phyloP scores from a whole-genome alignment of 495 filamentous ascomycete species.

The Apodospora peruviana region DNA sequence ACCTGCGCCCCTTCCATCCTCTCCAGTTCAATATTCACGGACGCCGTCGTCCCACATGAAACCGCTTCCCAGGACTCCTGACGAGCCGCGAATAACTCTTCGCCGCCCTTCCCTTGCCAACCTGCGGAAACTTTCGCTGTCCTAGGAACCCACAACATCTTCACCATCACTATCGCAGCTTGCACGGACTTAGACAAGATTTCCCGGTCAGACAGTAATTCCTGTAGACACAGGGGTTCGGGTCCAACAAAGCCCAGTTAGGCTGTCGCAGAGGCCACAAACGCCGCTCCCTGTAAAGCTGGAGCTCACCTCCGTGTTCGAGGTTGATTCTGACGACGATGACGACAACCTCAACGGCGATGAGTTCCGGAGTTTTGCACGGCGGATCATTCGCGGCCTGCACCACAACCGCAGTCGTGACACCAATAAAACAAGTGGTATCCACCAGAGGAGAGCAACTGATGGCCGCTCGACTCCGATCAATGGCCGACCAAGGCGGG shows the following conservation, averaged over 20 bases:
- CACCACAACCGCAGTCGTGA: background rate
- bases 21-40: background rate
- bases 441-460: background rate
- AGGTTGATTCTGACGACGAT: constrained; percentile 17
- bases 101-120: constrained; percentile 12
- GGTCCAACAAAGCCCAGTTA: too few species aligned
- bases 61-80: constrained; percentile 2
- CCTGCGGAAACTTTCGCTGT: constrained; percentile 12
- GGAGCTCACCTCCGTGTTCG: constrained; percentile 19
- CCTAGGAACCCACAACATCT: constrained; percentile 13
- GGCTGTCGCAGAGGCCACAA: too few species aligned
- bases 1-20: background rate
- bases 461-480: background rate
- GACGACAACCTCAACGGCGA: background rate
- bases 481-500: background rate
- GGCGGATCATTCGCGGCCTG: constrained; percentile 15
- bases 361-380: constrained; percentile 10
- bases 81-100: background rate
- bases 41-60: constrained; percentile 2
- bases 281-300: background rate
- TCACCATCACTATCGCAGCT: constrained; percentile 11
- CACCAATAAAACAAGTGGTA: background rate
- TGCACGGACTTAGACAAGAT: constrained; percentile 7
- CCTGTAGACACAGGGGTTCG: too few species aligned
- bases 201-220: too few species aligned